Base-by-base conservation (phyloP, 371 early-diverging fungal species). In the Mortierella polycephala region DNA sequence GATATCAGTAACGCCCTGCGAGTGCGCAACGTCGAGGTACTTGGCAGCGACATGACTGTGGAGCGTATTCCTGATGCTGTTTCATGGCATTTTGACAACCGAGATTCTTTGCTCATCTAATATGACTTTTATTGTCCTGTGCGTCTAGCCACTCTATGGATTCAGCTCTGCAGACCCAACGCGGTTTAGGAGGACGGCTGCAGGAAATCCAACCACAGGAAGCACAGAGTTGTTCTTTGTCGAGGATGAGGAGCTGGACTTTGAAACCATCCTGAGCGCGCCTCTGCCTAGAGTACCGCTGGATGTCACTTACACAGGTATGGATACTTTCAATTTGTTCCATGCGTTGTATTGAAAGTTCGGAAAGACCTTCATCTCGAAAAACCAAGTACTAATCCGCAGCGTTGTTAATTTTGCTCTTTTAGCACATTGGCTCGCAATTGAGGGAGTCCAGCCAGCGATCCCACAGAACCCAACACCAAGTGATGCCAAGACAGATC, bases 371-470 rank as follows among this genome's bases (percentile, higher is more conserved):
- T 30, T 30, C 30, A 4, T 30, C 30, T 30, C 30, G 30, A 4
- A 30, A 30, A 30, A 30, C 30, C 30, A 30, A 30, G 30, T 30
- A 30, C 30, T 4, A 30, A 30, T 30, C 30, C 4, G 30, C 30
- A 2, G 30, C 4, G 30, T 30, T 30, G 30, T 30, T 30, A 4
- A 1, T 30, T 30, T 30, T 30, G 30, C 30, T 30, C 30, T 30
- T 54, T 23, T 69, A 83, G 95, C 93, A n/a, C 98, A 99, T 81
- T 99, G 98, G 98, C 90, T 99, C 13, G 99, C 99, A 5, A 95
- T 99, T 67, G 99, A 99, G 71, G 99, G 99, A 21, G 98, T 99
- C 6, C 99, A 99, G 82, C 99, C 99, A 44, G 92, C 94, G 13
- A 99, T 98, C 71, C 96, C 97, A 39, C 99, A 99, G 84, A 99